These are phyloP conservation scores for Prunus mume DNA, from an alignment of 306 rosid species.

Conservation along the genomic window DNA sequence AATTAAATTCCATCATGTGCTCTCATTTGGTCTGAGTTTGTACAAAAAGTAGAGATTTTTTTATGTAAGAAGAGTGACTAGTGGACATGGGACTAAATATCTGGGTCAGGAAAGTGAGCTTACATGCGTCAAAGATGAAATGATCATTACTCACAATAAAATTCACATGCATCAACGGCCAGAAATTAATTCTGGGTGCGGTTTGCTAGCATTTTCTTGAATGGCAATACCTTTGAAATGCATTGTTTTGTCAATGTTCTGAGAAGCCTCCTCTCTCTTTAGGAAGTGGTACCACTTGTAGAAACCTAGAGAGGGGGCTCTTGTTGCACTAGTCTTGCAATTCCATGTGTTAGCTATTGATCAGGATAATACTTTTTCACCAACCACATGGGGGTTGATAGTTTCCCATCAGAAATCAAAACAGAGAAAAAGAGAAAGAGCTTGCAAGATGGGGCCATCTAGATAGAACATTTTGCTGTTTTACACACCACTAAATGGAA, in stretches of 20 bases:
- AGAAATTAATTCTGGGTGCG: not conserved
- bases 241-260: not conserved
- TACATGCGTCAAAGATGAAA: not conserved
- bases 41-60: not conserved
- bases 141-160: no score
- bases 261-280: not conserved
- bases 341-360: slow-evolving; percentile 11
- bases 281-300: slow-evolving; percentile 9
- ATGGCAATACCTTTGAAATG: not conserved
- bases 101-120: not conserved
- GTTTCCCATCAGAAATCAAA: not conserved
- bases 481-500: not conserved
- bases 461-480: not conserved
- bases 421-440: not conserved
- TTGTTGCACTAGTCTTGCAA: not conserved
- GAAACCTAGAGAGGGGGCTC: not conserved
- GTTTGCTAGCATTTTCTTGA: not conserved
- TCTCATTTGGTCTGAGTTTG: not conserved
- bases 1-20: not conserved
- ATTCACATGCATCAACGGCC: not conserved
- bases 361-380: slow-evolving; percentile 25
- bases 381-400: slow-evolving; percentile 34
- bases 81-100: no score
- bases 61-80: not conserved
- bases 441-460: not conserved